Evolutionary conservation across 1,139 yeast genomes (phyloP), one percentile per base, ranked within the genome.

Genomic region (Geotrichum aggregatum): DNA sequence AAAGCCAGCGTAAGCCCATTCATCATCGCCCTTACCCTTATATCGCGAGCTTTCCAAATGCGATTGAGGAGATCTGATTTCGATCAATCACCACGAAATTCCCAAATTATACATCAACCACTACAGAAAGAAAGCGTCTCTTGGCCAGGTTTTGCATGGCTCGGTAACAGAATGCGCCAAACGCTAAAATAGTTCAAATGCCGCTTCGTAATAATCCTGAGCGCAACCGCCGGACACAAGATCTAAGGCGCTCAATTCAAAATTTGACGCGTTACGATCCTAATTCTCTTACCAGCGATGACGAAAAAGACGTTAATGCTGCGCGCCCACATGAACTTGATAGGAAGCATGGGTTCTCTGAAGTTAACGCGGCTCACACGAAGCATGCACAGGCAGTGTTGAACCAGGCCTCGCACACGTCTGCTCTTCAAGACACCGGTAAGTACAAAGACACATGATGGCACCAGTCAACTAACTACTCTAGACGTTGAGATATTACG

Each of bases 191-290:
- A 16, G 33, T 35, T 16, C 11, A 33, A 35, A 52, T 52, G 55
- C 55, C 55, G 6, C 43, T 52, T 34, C 34, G 34, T 28, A 43
- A 28, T 14, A 49, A 44, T 21, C 28, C 49, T 18, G 52, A 19
- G 18, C 50, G 52, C n/a, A 44, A 40, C 35, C 46, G 39, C 5
- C 43, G 30, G 42, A 44, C 55, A 6, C 47, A 35, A 14, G 46
- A 35, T 7, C 52, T 48, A n/a, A 35, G 52, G 21, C 43, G 47
- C 21, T 30, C 52, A 16, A 52, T 52, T 30, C 54, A 48, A 22
- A 48, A 35, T 33, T 24, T 52, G 19, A 52, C 55, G 21, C 47
- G 48, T 18, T 52, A 52, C 22, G 55, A 52, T 7, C 55, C 55
- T 10, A 39, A 41, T 11, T 35, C 28, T 21, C n/a, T 35, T 2